Evolutionary conservation across 2,329 filamentous ascomycete species (phyloP).

Genomic region (Bipolaris sorokiniana): DNA sequence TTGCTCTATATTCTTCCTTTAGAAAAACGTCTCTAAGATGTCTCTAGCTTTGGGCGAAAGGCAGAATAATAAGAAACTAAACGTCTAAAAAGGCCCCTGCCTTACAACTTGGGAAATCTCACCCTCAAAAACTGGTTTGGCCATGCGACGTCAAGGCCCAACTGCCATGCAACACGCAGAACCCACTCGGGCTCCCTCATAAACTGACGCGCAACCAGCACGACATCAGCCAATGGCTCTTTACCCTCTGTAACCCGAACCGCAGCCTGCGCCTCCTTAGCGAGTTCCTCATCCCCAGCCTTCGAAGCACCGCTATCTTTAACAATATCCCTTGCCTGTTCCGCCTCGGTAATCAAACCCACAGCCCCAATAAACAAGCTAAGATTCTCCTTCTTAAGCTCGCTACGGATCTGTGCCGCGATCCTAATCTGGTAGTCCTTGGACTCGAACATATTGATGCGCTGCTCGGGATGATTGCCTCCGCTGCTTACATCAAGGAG

Average conservation of each 20-base stretch:
- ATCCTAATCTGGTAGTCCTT: constrained; percentile 59
- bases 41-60: too few species aligned
- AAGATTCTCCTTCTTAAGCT: constrained; percentile 43
- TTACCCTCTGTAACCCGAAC: constrained; percentile 47
- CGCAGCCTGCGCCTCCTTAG: constrained; percentile 39
- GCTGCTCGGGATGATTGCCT: constrained; percentile 54
- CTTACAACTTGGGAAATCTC: constrained; percentile 39
- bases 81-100: background rate
- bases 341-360: constrained; percentile 60
- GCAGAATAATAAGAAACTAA: too few species aligned
- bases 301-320: constrained; percentile 32
- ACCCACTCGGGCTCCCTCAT: constrained; percentile 64
- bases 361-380: constrained; percentile 59
- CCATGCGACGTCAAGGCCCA: constrained; percentile 57
- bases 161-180: constrained; percentile 56
- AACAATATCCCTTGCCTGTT: constrained; percentile 57
- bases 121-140: constrained; percentile 55
- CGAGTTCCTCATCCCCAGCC: constrained; percentile 36
- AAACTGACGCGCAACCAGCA: constrained; percentile 61
- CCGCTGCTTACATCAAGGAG: constrained; percentile 55
- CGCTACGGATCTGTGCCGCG: constrained; percentile 55
- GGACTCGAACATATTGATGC: constrained; percentile 48
- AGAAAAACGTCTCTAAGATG: too few species aligned
- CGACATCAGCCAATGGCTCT: constrained; percentile 54
- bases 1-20: too few species aligned